Evolutionary conservation across 2,329 filamentous ascomycete species (phyloP), one percentile per base, ranked within the genome.

Genomic region (Pseudogymnoascus destructans): DNA sequence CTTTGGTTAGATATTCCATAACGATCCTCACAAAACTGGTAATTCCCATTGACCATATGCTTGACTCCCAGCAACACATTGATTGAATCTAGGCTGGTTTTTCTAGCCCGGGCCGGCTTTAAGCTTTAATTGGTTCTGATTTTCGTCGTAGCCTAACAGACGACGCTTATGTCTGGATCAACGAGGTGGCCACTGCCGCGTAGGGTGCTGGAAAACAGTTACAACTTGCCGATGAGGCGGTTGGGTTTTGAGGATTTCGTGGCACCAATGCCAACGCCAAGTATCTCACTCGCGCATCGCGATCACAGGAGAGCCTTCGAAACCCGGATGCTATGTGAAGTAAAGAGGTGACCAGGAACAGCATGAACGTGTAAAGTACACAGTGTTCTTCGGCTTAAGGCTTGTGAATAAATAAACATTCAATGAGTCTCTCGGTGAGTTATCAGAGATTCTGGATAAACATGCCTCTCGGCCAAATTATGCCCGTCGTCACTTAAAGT

Each of bases 401-500:
- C 25, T 30, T 52, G 25, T 15, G 1, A 15, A 52, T 17, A 52
- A 52, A 52, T 52, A 32, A 52, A 17, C 1, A 19, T 30, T 52
- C 15, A 30, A 32, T 19, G 5, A 52, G 15, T n/a, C 15, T 5
- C 15, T 32, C 15, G 9, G 23, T 30, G 46, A 32, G 46, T 32
- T 52, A 30, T 30, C 5, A 13, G 13, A 52, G 25, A 52, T 52
- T 52, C 46, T 52, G 25, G 46, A 8, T 5, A 52, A 46, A 32
- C n/a, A 52, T 52, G 23, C 42, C 25, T 17, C 25, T 17, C 46
- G 25, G 17, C 25, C 46, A 52, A 52, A 52, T 52, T 52, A 52
- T 17, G 46, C 30, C 32, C n/a, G 46, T 52, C 46, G 25, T 52
- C 46, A 52, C 46, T 52, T 52, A 19, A 52, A n/a, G 25, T 52